Conservation (phyloP, 257 asterid genomes). For the Haberlea rhodopensis region DNA sequence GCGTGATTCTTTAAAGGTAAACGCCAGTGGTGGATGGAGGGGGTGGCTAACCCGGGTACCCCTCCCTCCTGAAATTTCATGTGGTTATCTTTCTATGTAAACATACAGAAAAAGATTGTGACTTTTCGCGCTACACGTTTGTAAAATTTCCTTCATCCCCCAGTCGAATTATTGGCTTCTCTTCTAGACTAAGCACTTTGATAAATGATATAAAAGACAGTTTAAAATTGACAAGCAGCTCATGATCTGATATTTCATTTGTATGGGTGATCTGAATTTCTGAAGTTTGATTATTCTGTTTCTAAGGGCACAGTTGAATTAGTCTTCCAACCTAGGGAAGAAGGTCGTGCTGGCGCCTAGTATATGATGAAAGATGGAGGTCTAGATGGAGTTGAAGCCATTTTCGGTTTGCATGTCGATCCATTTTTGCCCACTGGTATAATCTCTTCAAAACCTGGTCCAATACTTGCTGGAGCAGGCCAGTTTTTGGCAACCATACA, state of each 20-base stretch:
- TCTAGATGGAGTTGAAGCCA: slow-evolving; percentile 62
- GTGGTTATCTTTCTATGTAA: neutral
- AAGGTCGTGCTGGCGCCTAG: slow-evolving; percentile 76
- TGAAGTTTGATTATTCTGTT: neutral
- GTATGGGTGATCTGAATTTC: slow-evolving; percentile 19
- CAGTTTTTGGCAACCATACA: slow-evolving; percentile 57
- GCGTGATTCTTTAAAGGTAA: slow-evolving; percentile 64
- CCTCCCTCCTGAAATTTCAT: neutral
- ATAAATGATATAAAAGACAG: neutral
- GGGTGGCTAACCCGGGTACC: neutral
- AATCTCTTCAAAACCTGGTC: slow-evolving; percentile 64
- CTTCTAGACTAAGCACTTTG: neutral
- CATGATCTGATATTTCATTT: neutral
- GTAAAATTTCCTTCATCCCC: neutral
- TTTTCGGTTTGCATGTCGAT: slow-evolving; percentile 66
- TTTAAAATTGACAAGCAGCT: no score
- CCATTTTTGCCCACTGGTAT: slow-evolving; percentile 53
- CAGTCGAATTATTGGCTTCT: neutral
- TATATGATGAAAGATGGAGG: slow-evolving; percentile 65
- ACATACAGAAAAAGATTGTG: neutral
- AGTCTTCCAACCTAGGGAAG: slow-evolving; percentile 92
- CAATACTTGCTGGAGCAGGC: slow-evolving; percentile 69
- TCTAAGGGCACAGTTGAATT: slow-evolving; percentile 80
- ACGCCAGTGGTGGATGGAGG: neutral
- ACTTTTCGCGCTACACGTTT: neutral